Percentiles rank a stretch among this genome's conserved stretches.
These are phyloP conservation scores for Funneliformis geosporum DNA, from an alignment of 192 early-diverging fungal genomes.

Conservation along the genomic window DNA sequence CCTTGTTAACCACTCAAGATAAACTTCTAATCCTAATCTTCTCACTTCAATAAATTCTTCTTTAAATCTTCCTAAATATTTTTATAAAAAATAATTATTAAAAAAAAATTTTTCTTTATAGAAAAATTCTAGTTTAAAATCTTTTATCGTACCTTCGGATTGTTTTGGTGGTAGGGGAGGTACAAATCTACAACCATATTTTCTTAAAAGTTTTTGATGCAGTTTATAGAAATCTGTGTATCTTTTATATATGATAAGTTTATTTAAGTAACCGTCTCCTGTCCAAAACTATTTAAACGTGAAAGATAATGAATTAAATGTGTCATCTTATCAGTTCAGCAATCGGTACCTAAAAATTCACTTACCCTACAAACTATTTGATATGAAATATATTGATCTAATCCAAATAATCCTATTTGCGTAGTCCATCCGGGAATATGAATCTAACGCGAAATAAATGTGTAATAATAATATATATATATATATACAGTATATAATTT, in stretches of 20 bases:
- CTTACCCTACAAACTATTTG: constrained; percentile 11
- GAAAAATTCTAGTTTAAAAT: background rate
- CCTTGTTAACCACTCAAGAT: background rate
- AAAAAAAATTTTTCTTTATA: background rate
- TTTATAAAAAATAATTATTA: background rate
- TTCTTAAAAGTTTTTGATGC: background rate
- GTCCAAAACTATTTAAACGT: no score
- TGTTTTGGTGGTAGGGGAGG: background rate
- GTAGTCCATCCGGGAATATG: constrained; percentile 7
- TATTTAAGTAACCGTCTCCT: background rate
- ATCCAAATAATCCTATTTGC: background rate
- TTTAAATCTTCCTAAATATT: constrained; percentile 16
- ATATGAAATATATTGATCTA: background rate
- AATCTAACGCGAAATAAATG: background rate
- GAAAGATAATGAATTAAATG: no score
- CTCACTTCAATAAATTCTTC: background rate
- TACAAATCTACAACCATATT: background rate
- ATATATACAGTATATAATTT: no score
- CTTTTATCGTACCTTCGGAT: background rate
- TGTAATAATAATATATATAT: no score
- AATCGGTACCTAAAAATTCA: no score
- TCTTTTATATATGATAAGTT: background rate
- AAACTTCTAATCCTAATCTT: background rate
- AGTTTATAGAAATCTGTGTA: constrained; percentile 1
- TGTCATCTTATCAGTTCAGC: no score